Percentiles rank a stretch among this genome's conserved stretches.
phyloP scores from a whole-genome alignment of 2,329 filamentous ascomycete genomes.

The Colletotrichum liaoningense region DNA sequence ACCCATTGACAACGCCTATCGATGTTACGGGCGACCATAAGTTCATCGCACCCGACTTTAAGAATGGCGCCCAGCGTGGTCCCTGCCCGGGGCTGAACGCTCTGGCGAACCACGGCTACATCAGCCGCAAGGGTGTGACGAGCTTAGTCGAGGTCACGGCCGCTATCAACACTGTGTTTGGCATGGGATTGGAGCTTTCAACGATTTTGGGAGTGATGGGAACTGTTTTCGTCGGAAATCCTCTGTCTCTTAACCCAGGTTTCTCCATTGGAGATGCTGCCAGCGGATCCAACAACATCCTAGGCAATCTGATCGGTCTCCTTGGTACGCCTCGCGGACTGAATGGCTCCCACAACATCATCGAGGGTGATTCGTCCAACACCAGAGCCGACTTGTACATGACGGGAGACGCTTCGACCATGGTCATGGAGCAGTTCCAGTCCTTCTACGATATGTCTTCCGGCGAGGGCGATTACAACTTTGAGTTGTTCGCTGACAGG shows the following conservation, averaged over 20 bases:
- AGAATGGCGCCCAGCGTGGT: slow-evolving; percentile 41
- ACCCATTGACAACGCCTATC: slow-evolving; percentile 36
- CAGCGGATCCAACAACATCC: slow-evolving; percentile 50
- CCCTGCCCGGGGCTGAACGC: slow-evolving; percentile 50
- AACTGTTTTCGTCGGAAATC: slow-evolving; percentile 61
- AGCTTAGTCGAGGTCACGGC: slow-evolving; percentile 34
- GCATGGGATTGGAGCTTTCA: slow-evolving; percentile 58
- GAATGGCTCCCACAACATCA: slow-evolving; percentile 64
- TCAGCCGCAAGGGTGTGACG: slow-evolving; percentile 43
- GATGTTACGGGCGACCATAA: slow-evolving; percentile 38
- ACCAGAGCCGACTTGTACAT: slow-evolving; percentile 65
- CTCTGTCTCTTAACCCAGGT: slow-evolving; percentile 58
- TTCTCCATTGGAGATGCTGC: slow-evolving; percentile 64
- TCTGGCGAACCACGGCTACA: slow-evolving; percentile 51
- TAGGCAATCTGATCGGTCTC: slow-evolving; percentile 56
- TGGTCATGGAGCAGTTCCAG: slow-evolving; percentile 64
- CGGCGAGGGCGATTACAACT: slow-evolving; percentile 40
- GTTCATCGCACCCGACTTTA: slow-evolving; percentile 41
- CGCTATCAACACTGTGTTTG: slow-evolving; percentile 47
- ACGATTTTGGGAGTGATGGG: slow-evolving; percentile 57
- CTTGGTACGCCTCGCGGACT: slow-evolving; percentile 60
- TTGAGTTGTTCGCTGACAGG: slow-evolving; percentile 55
- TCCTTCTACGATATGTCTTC: slow-evolving; percentile 45
- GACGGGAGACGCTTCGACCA: slow-evolving; percentile 59
- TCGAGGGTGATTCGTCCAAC: slow-evolving; percentile 64